A percentile compares a stretch with the other conserved stretches of the same genome.
These are phyloP conservation scores for Lecanicillium sp. DNA, from an alignment of 2,329 filamentous ascomycete species.

Conservation along the genomic window DNA sequence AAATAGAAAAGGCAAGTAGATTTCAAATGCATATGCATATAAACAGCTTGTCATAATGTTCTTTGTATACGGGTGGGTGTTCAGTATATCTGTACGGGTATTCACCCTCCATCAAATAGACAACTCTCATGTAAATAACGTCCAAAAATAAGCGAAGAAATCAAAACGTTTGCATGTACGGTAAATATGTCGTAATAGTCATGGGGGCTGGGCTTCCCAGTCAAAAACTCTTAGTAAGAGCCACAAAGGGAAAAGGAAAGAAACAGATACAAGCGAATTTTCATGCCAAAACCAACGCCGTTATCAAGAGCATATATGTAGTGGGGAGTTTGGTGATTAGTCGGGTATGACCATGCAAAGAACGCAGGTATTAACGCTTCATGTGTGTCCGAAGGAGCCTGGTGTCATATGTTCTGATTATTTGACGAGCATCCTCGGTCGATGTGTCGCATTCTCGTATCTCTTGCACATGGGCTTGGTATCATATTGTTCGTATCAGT, in stretches of 20 bases:
- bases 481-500: too few species aligned
- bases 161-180: constrained; percentile 2
- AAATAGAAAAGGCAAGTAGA: too few species aligned
- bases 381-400: too few species aligned
- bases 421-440: too few species aligned
- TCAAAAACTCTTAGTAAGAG: background rate
- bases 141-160: background rate
- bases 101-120: background rate
- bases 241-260: background rate
- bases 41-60: background rate
- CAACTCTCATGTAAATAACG: background rate
- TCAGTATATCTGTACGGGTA: background rate
- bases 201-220: background rate
- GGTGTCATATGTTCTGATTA: too few species aligned
- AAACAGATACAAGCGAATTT: background rate
- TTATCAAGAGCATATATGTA: background rate
- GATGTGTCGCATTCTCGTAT: too few species aligned
- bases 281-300: constrained; percentile 10
- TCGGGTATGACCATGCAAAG: background rate
- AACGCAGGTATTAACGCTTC: too few species aligned
- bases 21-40: background rate
- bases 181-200: constrained; percentile 11
- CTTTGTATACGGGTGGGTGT: background rate
- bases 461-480: too few species aligned
- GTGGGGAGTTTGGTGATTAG: background rate